phyloP scores from a whole-genome alignment of 495 filamentous ascomycete genomes.

The Umbilicaria muhlenbergii region DNA sequence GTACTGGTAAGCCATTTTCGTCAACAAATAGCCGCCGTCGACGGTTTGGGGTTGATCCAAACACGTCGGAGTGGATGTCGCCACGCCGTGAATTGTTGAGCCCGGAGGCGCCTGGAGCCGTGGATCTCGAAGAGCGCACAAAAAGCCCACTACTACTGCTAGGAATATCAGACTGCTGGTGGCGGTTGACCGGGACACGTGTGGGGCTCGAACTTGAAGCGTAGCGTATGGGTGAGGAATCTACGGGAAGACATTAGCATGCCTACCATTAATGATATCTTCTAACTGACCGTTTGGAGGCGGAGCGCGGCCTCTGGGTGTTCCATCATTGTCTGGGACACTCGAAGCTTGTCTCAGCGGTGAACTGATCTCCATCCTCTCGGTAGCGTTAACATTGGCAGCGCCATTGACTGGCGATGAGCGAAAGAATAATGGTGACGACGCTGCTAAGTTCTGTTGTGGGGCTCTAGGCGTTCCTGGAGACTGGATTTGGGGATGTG shows the following conservation, averaged over 20 bases:
- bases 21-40: constrained; percentile 66
- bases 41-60: constrained; percentile 46
- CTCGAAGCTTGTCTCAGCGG: constrained; percentile 43
- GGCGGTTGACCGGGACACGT: constrained; percentile 27
- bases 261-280: not conserved
- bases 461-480: constrained; percentile 32
- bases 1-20: constrained; percentile 58
- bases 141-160: constrained; percentile 81
- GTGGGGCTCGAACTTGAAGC: constrained; percentile 73
- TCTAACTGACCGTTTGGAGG: constrained; percentile 5
- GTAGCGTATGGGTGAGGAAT: constrained; percentile 84
- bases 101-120: constrained; percentile 29
- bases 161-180: constrained; percentile 45
- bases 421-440: constrained; percentile 71
- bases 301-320: constrained; percentile 41
- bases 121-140: constrained; percentile 46
- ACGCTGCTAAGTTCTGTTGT: constrained; percentile 33
- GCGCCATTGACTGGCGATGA: constrained; percentile 53
- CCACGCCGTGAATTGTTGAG: constrained; percentile 45
- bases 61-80: constrained; percentile 67
- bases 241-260: constrained; percentile 26
- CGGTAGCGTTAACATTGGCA: constrained; percentile 37
- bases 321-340: constrained; percentile 48
- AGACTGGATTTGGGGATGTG: not conserved
- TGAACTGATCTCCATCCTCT: constrained; percentile 47